Evolutionary conservation across 176 grass and related monocot genomes (phyloP), one percentile per base, ranked within the genome.

Genomic region (Secale cereale): DNA sequence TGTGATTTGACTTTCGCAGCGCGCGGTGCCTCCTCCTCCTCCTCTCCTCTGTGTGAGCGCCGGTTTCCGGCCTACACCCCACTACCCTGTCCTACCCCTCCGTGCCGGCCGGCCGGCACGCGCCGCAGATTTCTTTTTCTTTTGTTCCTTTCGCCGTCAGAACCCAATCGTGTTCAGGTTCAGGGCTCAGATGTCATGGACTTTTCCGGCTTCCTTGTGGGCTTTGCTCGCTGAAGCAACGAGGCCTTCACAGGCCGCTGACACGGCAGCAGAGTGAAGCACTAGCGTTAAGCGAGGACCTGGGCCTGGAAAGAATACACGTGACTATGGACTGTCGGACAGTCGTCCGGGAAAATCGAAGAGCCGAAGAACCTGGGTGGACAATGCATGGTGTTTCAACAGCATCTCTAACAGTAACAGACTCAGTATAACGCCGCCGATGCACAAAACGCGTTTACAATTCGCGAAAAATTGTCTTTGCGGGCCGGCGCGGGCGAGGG

Each of bases 1-100:
- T 28, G 79, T 54, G 83, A 86, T 90, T 90, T 90, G 83, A 90
- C 88, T 86, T 90, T 86, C 30, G 84, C 25, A 57, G 79, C 27
- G 32, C 17, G 43, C 14, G 10, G 25, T 60, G 80, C 28, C 43
- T 37, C 39, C 31, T 70, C 28, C 7, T 8, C 39, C 59, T 70
- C 39, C 59, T 37, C 28, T 3, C 16, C 19, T 41, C 8, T 30
- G 54, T 23, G 64, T 19, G 65, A 7, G 69, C 41, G 41, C 14
- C 3, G 71, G 71, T 74, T 48, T 75, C 70, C 70, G 25, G 81
- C 68, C 15, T 62, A 56, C 52, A 2, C 52, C 52, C 52, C 52
- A 54, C 48, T 19, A 7, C 48, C 17, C 48, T 54, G 45, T 46
- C 40, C 28, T 29, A 12, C 4, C 2, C 26, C 15, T 0, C 5